Conservation (phyloP, 2,329 filamentous ascomycete species). For the Diaporthe ampelina region DNA sequence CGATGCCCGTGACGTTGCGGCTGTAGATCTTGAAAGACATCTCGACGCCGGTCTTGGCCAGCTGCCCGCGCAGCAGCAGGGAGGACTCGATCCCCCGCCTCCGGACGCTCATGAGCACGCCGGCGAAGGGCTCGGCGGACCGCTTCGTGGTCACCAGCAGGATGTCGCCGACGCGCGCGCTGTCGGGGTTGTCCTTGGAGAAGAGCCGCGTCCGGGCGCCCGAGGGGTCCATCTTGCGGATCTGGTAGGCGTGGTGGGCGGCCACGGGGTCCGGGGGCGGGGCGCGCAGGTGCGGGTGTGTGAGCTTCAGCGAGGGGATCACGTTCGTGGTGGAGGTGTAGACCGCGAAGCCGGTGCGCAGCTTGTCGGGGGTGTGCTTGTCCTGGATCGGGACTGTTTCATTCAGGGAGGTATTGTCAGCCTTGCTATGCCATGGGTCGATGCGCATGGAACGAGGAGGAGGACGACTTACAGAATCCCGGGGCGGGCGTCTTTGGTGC, state of each 20-base stretch:
- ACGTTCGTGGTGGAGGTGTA: slow-evolving; percentile 50
- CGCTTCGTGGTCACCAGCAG: slow-evolving; percentile 86
- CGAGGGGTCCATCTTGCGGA: slow-evolving; percentile 84
- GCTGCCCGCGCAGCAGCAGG: slow-evolving; percentile 86
- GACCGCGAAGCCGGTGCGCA: slow-evolving; percentile 63
- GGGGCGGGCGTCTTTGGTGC: slow-evolving; percentile 48
- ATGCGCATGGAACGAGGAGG: neutral
- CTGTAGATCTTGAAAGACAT: slow-evolving; percentile 98
- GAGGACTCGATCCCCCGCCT: slow-evolving; percentile 90
- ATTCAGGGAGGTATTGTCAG: no score
- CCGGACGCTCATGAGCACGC: slow-evolving; percentile 89
- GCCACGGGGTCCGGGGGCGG: slow-evolving; percentile 70
- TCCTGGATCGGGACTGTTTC: slow-evolving; percentile 50
- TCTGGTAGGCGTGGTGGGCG: slow-evolving; percentile 76
- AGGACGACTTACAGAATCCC: slow-evolving; percentile 47
- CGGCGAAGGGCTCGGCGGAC: slow-evolving; percentile 89
- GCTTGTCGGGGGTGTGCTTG: slow-evolving; percentile 47
- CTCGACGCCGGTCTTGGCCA: slow-evolving; percentile 91
- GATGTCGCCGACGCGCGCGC: slow-evolving; percentile 88
- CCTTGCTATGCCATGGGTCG: slow-evolving; percentile 22
- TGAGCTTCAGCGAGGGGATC: slow-evolving; percentile 35
- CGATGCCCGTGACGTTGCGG: slow-evolving; percentile 89
- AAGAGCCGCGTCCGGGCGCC: slow-evolving; percentile 88
- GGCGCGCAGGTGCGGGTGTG: slow-evolving; percentile 38
- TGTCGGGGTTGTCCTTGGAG: slow-evolving; percentile 80